These are phyloP conservation scores for Lagenaria siceraria DNA, from an alignment of 306 rosid genomes.

Conservation along the genomic window DNA sequence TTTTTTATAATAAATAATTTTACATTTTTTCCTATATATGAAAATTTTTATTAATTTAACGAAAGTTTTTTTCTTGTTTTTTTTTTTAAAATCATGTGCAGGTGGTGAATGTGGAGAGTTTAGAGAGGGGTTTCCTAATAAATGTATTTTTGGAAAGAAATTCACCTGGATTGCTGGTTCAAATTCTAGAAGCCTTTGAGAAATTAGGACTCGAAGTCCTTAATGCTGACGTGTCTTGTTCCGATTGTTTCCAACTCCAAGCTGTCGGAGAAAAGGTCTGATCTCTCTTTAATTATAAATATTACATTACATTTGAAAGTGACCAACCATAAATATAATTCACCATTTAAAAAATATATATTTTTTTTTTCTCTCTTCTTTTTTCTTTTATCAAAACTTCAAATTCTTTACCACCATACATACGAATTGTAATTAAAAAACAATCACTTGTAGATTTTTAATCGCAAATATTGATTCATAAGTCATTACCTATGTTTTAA, in stretches of 20 bases:
- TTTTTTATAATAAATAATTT: no score
- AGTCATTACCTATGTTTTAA: no score
- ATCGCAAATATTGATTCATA: no score
- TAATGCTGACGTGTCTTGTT: constrained; percentile 87
- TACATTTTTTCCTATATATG: no score
- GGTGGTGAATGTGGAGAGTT: constrained; percentile 67
- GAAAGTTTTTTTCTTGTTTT: not conserved
- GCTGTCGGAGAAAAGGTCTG: constrained; percentile 72
- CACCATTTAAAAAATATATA: not conserved
- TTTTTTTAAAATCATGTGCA: not conserved
- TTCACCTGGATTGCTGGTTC: constrained; percentile 57
- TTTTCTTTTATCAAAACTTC: not conserved
- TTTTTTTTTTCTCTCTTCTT: not conserved
- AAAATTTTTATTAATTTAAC: no score
- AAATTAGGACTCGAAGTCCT: constrained; percentile 70
- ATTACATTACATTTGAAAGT: not conserved
- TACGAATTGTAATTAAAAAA: no score
- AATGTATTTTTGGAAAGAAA: constrained; percentile 51
- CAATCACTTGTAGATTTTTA: no score
- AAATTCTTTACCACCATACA: not conserved
- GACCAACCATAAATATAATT: not conserved
- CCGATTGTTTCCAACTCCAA: constrained; percentile 65
- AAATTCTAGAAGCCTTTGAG: constrained; percentile 67
- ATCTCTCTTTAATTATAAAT: not conserved
- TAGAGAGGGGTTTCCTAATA: constrained; percentile 57